Evolutionary conservation across 352 stramenopile species (phyloP), one percentile per base, ranked within the genome.

Genomic region (Pythium rishiriense): DNA sequence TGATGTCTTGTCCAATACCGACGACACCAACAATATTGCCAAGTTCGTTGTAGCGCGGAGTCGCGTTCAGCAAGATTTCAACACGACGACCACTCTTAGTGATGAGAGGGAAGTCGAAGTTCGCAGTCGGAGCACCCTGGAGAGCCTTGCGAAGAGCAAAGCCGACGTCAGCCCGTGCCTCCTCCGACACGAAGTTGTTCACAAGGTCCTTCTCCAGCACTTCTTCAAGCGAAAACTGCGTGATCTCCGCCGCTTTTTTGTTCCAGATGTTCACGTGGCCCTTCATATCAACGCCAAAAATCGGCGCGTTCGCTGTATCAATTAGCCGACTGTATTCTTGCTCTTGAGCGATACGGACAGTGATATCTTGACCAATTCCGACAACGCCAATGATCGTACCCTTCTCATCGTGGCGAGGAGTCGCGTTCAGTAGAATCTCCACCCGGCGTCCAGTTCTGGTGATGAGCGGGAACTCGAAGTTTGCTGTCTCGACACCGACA

Each of bases 401-500:
- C 9, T 76, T 69, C n/a, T 74, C 73, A 37, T 76, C 48, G 26
- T 59, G 46, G 33, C 73, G 42, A 39, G 67, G 58, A 17, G 73
- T 68, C 1, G 68, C 57, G 46, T 74, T 68, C 35, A 79, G 42
- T 17, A 61, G 25, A 19, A 68, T 66, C 26, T 88, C 74, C 22
- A 91, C 81, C 6, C 69, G 68, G 0, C 76, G 78, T 15, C 80
- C 80, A 11, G 76, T 70, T 11, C 73, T 72, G 0, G 85, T 94
- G 47, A 94, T 92, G 12, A 96, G 58, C 43, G 86, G 78, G 70
- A 94, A 94, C 64, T 97, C 91, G 58, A 98, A 97, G 73, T 94
- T 94, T 6, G 86, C 86, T 0, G 86, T 91, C 65, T 95, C 73
- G 15, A 80, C 79, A 28, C 86, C 86, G 48, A 71, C 69, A 0